Conservation (phyloP, 768 basidiomycete species). For the Tulasnella sp. region DNA sequence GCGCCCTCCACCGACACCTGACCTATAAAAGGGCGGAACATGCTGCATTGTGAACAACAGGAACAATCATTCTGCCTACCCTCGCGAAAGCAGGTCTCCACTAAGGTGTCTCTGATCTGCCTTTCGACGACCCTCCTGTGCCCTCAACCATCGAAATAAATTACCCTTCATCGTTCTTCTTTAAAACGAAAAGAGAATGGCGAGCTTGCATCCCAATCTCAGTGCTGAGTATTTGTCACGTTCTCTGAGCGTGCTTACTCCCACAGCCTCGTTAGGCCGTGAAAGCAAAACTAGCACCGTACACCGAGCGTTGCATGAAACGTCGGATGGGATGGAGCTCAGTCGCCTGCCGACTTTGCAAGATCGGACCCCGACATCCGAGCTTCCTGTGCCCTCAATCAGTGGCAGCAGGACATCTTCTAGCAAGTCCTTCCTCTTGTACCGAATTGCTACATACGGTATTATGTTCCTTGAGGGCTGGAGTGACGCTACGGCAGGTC, state of each 20-base stretch:
- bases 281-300: background rate
- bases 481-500: slow-evolving; percentile 14
- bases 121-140: background rate
- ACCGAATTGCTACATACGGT: slow-evolving; percentile 4
- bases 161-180: background rate
- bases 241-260: background rate
- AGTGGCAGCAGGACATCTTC: background rate
- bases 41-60: background rate
- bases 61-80: background rate
- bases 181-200: background rate
- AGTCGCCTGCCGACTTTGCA: background rate
- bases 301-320: background rate
- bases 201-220: background rate
- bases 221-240: slow-evolving; percentile 5
- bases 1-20: background rate
- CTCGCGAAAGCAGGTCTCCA: background rate
- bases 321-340: background rate
- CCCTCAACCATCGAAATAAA: background rate
- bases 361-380: background rate
- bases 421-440: background rate
- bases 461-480: slow-evolving; percentile 19
- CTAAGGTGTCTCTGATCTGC: background rate
- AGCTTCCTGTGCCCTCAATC: slow-evolving; percentile 2
- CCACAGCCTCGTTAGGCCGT: background rate
- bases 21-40: background rate